A percentile compares a stretch with the other conserved stretches of the same genome.
Conservation (phyloP, 192 early-diverging fungal species). For the Chytriomyces sp. region DNA sequence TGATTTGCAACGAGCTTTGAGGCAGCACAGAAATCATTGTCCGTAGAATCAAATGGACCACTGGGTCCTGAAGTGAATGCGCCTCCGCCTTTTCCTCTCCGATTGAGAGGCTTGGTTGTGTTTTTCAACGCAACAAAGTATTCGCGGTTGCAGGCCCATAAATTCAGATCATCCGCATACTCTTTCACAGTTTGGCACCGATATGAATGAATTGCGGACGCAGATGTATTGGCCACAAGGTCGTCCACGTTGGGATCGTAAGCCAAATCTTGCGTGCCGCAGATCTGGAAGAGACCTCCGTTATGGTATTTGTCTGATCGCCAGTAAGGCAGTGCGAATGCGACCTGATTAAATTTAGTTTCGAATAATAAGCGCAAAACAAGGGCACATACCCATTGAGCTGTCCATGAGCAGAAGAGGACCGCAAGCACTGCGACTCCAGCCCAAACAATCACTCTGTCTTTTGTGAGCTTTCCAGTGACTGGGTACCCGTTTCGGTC, state of each 20-base stretch:
- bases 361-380: background rate
- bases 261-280: too few species aligned
- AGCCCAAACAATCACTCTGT: background rate
- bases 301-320: background rate
- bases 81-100: too few species aligned
- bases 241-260: background rate
- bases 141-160: too few species aligned
- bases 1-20: too few species aligned
- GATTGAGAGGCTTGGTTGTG: too few species aligned
- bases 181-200: background rate
- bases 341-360: background rate
- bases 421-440: background rate
- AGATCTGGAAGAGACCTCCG: too few species aligned
- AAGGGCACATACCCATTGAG: background rate
- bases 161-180: background rate
- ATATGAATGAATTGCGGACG: background rate
- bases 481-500: too few species aligned
- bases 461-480: background rate
- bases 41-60: too few species aligned
- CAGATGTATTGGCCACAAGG: background rate
- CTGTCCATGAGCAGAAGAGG: background rate
- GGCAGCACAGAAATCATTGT: too few species aligned
- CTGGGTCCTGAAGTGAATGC: too few species aligned
- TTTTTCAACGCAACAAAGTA: too few species aligned
- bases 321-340: slow-evolving; percentile 2